Evolutionary conservation across 2,329 filamentous ascomycete genomes (phyloP).

Genomic region (Fusarium pseudocircinatum): DNA sequence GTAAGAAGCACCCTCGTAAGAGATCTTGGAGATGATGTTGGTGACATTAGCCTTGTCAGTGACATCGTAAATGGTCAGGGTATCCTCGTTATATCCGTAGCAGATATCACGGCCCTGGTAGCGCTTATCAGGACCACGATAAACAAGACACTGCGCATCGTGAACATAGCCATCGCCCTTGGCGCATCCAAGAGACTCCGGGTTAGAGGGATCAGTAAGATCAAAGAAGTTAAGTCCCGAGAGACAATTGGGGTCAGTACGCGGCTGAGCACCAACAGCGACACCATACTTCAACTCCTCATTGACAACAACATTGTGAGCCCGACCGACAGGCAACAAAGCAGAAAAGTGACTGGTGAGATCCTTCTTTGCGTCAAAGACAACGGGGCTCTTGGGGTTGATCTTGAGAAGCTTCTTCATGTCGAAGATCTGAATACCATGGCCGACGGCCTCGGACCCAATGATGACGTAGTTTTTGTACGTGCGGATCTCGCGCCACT

Average conservation of each 20-base stretch:
- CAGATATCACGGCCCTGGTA: constrained; percentile 63
- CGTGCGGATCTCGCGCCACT: constrained; percentile 56
- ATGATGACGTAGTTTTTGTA: constrained; percentile 52
- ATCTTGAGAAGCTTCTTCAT: constrained; percentile 62
- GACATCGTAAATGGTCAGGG: constrained; percentile 63
- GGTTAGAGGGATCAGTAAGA: constrained; percentile 62
- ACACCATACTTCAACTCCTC: constrained; percentile 60
- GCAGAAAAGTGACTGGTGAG: constrained; percentile 50
- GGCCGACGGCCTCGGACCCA: constrained; percentile 56
- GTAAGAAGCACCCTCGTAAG: constrained; percentile 65
- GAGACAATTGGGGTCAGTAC: constrained; percentile 52
- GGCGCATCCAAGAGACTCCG: constrained; percentile 63
- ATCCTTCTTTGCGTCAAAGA: constrained; percentile 48
- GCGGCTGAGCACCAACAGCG: constrained; percentile 55
- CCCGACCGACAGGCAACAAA: constrained; percentile 51
- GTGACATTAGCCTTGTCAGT: constrained; percentile 57
- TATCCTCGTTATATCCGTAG: constrained; percentile 65
- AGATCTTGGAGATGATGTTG: constrained; percentile 61
- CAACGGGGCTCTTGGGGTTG: constrained; percentile 51
- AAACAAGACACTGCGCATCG: constrained; percentile 67
- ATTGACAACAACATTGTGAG: constrained; percentile 62
- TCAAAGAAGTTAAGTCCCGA: constrained; percentile 68
- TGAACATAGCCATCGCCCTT: constrained; percentile 67
- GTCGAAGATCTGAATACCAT: constrained; percentile 73
- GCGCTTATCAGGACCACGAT: constrained; percentile 59